A percentile compares a stretch with the other conserved stretches of the same genome.
Conservation (phyloP, 176 grass and related monocot species). For the Oryza nivara region DNA sequence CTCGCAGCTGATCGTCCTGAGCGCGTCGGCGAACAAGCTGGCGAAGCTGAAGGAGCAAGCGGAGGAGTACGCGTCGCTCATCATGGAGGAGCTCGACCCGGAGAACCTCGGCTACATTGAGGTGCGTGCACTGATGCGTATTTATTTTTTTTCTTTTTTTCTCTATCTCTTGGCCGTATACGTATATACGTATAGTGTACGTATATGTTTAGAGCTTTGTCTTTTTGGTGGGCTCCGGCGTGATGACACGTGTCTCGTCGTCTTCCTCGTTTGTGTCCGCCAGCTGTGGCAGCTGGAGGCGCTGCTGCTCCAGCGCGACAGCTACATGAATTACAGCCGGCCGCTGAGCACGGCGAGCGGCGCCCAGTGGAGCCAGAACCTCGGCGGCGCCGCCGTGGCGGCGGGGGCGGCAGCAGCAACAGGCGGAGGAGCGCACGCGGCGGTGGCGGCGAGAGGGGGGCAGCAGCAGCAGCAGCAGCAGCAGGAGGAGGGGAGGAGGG, state of each 20-base stretch:
- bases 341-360: conserved; percentile 89
- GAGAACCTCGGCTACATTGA: conserved; percentile 99
- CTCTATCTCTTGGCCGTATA: not conserved
- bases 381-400: conserved; percentile 23
- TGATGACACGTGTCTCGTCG: conserved; percentile 25
- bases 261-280: not conserved
- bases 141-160: not conserved
- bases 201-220: not conserved
- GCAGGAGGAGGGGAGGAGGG: not conserved
- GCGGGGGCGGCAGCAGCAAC: not conserved
- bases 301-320: conserved; percentile 91
- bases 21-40: conserved; percentile 96
- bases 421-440: not conserved
- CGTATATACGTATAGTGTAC: not conserved
- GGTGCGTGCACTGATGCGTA: conserved; percentile 38
- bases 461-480: no score
- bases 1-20: conserved; percentile 85
- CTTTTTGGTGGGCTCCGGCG: not conserved
- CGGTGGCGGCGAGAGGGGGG: not conserved
- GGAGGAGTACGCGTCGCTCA: conserved; percentile 90
- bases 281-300: conserved; percentile 97
- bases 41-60: conserved; percentile 96
- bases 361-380: conserved; percentile 96
- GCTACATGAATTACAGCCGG: conserved; percentile 98
- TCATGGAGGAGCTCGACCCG: conserved; percentile 99